Base-by-base conservation (phyloP, 768 basidiomycete genomes). In the Cystobasidium onofrii region DNA sequence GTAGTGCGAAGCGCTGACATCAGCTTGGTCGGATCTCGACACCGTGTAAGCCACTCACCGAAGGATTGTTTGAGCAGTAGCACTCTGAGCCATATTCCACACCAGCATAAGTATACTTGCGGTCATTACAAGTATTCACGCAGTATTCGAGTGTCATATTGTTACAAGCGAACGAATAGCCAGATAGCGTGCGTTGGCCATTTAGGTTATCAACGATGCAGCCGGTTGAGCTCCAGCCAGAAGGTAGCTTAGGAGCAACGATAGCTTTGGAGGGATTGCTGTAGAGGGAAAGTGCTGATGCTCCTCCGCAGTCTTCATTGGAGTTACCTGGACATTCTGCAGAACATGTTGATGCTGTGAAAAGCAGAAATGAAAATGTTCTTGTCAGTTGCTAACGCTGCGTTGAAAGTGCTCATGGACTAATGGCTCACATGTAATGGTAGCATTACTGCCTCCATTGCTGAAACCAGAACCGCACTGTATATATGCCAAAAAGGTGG, bases 381-480 rank as follows among this genome's bases (percentile, higher is more conserved):
- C n/a, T n/a, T n/a, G n/a, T n/a, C n/a, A n/a, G n/a, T n/a, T n/a
- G n/a, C n/a, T n/a, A n/a, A n/a, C n/a, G n/a, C n/a, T n/a, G n/a
- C n/a, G n/a, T n/a, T n/a, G n/a, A n/a, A n/a, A n/a, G n/a, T n/a
- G n/a, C n/a, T n/a, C n/a, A 39, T 9, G 31, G 57, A 60, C 33
- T 23, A 54, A 54, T n/a, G n/a, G n/a, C 50, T 67, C 29, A 33
- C 31, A 15, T 27, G 33, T 10, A 33, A 71, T 39, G 10, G 15
- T 71, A 1, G 52, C 34, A 18, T 23, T 23, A 17, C 33, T 39
- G 55, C 69, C 69, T 13, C 69, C 69, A 39, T 71, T 71, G 12
- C 23, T 25, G 39, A 71, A 71, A 2, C 12, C 33, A n/a, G 69
- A 60, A 1, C 69, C 69, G 54, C 69, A 71, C 65, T 67, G 20